Evolutionary conservation across 2,329 filamentous ascomycete species (phyloP).

Genomic region (Alternaria sp.): DNA sequence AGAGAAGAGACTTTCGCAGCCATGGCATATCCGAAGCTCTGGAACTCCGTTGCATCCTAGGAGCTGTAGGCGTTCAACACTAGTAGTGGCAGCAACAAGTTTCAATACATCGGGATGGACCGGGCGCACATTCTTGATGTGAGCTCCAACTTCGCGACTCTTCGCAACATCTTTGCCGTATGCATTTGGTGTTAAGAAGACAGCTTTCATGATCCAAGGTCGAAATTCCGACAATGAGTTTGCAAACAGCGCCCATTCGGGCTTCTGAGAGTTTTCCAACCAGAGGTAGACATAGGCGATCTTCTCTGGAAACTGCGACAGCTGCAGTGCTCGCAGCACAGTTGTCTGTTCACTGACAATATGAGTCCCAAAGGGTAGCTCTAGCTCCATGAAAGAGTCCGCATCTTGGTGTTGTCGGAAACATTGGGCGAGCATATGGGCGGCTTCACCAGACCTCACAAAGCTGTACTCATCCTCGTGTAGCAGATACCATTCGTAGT

Average conservation of each 20-base stretch:
- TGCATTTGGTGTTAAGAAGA: background rate
- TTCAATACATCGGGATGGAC: background rate
- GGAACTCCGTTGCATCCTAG: background rate
- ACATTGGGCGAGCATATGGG: background rate
- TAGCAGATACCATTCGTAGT: background rate
- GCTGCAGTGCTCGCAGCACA: background rate
- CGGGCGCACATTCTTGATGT: background rate
- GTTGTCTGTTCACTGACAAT: background rate
- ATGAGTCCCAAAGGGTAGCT: background rate
- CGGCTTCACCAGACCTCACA: background rate
- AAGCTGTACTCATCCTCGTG: background rate
- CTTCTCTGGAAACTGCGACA: background rate
- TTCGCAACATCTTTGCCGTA: background rate
- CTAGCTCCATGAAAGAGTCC: background rate
- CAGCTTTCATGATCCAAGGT: background rate
- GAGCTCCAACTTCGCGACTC: background rate
- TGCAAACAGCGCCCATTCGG: background rate
- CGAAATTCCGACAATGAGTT: background rate
- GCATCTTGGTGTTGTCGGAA: background rate
- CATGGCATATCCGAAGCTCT: background rate
- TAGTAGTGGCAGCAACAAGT: background rate
- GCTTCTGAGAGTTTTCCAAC: background rate
- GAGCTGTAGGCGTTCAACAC: background rate
- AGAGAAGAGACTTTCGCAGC: background rate
- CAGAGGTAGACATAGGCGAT: background rate